Conservation (phyloP, 2,329 filamentous ascomycete species). For the Trichoderma sp. region DNA sequence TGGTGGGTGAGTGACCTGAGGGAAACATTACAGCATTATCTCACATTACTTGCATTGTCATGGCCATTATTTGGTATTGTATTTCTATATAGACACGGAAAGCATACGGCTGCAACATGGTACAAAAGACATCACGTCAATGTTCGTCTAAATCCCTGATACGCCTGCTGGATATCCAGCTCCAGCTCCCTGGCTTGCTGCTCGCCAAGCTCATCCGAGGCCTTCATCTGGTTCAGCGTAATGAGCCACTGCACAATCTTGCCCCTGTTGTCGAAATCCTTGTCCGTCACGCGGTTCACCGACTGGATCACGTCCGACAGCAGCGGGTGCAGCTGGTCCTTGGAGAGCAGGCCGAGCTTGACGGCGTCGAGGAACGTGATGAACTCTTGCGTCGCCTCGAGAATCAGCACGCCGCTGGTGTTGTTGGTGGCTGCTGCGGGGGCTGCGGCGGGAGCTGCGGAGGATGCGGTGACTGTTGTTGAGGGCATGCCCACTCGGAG, state of each 20-base stretch:
- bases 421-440: constrained; percentile 44
- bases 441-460: constrained; percentile 42
- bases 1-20: neutral
- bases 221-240: constrained; percentile 95
- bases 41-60: neutral
- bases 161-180: constrained; percentile 90
- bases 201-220: constrained; percentile 83
- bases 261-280: constrained; percentile 89
- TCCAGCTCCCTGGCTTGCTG: constrained; percentile 85
- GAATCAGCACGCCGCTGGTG: constrained; percentile 64
- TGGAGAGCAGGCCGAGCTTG: constrained; percentile 85
- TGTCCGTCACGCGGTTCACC: constrained; percentile 93
- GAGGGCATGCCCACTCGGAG: constrained; percentile 89
- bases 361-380: constrained; percentile 97
- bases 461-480: constrained; percentile 63
- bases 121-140: constrained; percentile 47
- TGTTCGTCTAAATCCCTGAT: constrained; percentile 86
- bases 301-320: constrained; percentile 95
- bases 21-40: neutral
- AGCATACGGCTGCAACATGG: neutral
- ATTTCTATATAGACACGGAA: neutral
- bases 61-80: neutral
- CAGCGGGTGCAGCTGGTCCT: constrained; percentile 93
- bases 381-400: constrained; percentile 94
- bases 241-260: constrained; percentile 99